Conservation (phyloP, 768 basidiomycete species). For the Boletus tomentosulus region DNA sequence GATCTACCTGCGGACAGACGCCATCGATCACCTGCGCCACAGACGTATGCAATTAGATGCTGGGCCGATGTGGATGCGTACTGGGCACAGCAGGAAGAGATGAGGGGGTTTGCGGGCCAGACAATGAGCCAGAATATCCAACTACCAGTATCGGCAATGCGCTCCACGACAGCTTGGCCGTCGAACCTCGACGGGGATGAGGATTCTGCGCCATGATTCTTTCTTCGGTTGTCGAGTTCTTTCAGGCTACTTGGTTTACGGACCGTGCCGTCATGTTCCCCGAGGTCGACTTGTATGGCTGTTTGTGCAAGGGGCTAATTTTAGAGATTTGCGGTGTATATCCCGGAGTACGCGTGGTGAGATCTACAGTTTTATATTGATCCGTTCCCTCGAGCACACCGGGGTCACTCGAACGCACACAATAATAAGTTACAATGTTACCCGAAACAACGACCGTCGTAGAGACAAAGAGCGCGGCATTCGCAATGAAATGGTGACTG, state of each 20-base stretch:
- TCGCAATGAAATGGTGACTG: conserved; percentile 13
- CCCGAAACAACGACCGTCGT: conserved; percentile 16
- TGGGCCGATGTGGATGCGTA: conserved; percentile 33
- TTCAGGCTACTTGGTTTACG: conserved; percentile 18
- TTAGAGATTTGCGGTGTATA: conserved; percentile 15
- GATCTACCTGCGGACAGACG: conserved; percentile 3
- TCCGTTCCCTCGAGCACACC: conserved; percentile 17
- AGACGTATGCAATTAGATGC: conserved; percentile 27
- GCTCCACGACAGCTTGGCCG: conserved; percentile 37
- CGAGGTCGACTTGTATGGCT: conserved; percentile 24
- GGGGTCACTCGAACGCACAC: conserved; percentile 7
- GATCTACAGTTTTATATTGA: conserved; percentile 30
- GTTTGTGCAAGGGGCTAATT: conserved; percentile 12
- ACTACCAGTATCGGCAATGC: conserved; percentile 42
- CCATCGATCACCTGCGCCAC: conserved; percentile 3
- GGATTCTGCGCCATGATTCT: conserved; percentile 9
- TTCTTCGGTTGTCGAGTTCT: conserved; percentile 9
- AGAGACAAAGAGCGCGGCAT: conserved; percentile 14
- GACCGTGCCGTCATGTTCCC: conserved; percentile 13
- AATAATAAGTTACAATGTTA: conserved; percentile 18
- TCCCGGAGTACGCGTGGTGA: conserved; percentile 9
- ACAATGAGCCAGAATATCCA: conserved; percentile 4
- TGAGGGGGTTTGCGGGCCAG: not conserved
- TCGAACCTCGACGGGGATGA: conserved; percentile 22
- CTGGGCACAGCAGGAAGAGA: conserved; percentile 32